These are phyloP conservation scores for Nicotiana tomentosiformis DNA, from an alignment of 257 asterid genomes.

Conservation along the genomic window DNA sequence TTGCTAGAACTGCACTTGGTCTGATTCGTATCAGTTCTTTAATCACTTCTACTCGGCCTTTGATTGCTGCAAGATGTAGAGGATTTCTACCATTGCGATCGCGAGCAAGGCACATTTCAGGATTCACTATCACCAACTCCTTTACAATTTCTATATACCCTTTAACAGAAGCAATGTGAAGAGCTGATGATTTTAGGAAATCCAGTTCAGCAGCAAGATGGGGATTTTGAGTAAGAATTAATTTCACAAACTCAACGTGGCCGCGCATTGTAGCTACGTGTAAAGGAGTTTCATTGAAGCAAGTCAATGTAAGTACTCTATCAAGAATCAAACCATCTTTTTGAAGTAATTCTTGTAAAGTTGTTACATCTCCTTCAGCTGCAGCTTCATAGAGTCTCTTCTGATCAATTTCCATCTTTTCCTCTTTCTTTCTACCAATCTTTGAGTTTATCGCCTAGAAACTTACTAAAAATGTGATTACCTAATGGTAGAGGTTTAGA, in stretches of 20 bases:
- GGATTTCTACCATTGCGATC: conserved; percentile 32
- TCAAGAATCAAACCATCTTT: conserved; percentile 28
- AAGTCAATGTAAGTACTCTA: conserved; percentile 13
- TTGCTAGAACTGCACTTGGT: conserved; percentile 23
- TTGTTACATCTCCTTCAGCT: background rate
- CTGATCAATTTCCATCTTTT: conserved; percentile 20
- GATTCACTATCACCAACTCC: conserved; percentile 8
- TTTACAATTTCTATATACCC: conserved; percentile 23
- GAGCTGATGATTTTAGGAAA: conserved; percentile 19
- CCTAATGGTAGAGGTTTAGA: background rate
- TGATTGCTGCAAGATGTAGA: conserved; percentile 34
- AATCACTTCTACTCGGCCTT: conserved; percentile 31
- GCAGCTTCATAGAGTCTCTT: conserved; percentile 28
- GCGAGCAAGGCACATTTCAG: conserved; percentile 15
- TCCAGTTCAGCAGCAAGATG: conserved; percentile 26
- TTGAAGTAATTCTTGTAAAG: conserved; percentile 17
- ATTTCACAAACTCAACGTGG: conserved; percentile 13
- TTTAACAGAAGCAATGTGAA: conserved; percentile 30
- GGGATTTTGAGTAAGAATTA: conserved; percentile 18
- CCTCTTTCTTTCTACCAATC: background rate
- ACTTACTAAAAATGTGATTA: background rate
- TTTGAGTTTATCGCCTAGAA: background rate
- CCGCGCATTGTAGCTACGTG: conserved; percentile 38
- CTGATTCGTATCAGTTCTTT: conserved; percentile 12
- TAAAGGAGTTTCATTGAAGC: conserved; percentile 33